Evolutionary conservation across 257 asterid species (phyloP).

Genomic region (Eustoma russellianum): DNA sequence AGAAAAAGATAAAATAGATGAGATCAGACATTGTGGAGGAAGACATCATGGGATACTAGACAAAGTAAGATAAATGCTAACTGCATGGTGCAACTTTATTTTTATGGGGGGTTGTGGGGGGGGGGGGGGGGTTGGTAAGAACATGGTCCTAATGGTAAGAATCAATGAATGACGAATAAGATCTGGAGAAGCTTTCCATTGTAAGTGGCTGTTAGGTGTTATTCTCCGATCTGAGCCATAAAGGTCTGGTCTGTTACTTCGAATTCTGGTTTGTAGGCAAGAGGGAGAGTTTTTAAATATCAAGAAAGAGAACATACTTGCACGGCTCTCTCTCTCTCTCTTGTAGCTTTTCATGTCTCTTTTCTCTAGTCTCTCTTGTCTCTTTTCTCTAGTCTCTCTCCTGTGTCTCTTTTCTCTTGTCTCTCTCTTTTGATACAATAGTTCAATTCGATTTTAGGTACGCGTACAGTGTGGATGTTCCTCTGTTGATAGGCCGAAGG

Average conservation of each 20-base stretch:
- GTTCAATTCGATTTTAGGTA: no score
- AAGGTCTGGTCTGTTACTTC: constrained; percentile 43
- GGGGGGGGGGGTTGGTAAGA: neutral
- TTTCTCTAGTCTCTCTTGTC: no score
- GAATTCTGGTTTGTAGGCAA: constrained; percentile 5
- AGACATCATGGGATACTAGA: no score
- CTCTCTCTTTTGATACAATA: no score
- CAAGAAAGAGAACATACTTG: constrained; percentile 3
- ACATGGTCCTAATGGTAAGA: constrained; percentile 8
- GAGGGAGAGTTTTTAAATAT: neutral
- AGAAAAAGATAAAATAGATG: constrained; percentile 12
- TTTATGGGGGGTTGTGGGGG: no score
- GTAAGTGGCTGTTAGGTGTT: constrained; percentile 20
- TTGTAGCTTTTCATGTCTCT: no score
- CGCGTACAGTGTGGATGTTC: no score
- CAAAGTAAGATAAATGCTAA: no score
- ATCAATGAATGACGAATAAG: constrained; percentile 10
- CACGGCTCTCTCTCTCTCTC: constrained; percentile 9
- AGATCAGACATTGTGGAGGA: constrained; percentile 8
- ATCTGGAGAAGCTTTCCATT: constrained; percentile 12
- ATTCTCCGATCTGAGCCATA: constrained; percentile 25
- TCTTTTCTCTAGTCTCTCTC: no score
- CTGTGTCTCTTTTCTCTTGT: no score
- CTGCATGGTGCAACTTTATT: constrained; percentile 2
- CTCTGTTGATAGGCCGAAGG: no score